Conservation (phyloP, 352 stramenopile species). For the Pythium aquatile region DNA sequence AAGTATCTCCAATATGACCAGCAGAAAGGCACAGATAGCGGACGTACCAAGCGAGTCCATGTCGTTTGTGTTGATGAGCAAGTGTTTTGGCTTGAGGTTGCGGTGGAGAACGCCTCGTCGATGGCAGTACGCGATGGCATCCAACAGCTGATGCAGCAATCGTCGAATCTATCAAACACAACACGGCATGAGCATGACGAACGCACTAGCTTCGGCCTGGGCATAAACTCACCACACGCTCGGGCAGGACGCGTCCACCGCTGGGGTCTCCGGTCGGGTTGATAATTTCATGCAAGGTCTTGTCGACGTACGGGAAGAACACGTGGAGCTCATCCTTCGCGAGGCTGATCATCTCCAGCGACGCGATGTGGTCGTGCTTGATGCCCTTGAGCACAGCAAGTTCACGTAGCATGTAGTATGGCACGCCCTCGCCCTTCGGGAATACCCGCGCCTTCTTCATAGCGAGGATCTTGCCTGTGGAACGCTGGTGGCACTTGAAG, state of each 20-base stretch:
- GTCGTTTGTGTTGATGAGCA: conserved; percentile 80
- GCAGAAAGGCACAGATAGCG: not conserved
- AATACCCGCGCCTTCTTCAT: conserved; percentile 90
- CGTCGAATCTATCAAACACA: conserved; percentile 53
- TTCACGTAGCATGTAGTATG: conserved; percentile 93
- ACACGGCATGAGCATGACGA: not conserved
- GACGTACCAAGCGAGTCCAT: conserved; percentile 55
- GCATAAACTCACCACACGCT: conserved; percentile 55
- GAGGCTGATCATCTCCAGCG: conserved; percentile 85
- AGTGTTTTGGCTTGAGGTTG: conserved; percentile 90
- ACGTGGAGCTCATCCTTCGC: conserved; percentile 86
- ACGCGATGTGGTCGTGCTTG: conserved; percentile 86
- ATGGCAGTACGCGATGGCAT: conserved; percentile 89
- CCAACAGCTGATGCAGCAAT: conserved; percentile 83
- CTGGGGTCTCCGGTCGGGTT: conserved; percentile 85
- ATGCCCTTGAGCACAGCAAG: conserved; percentile 87
- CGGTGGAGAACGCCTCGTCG: conserved; percentile 84
- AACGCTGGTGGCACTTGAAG: conserved; percentile 85
- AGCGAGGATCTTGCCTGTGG: conserved; percentile 79
- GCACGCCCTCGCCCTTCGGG: conserved; percentile 88
- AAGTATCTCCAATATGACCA: not conserved
- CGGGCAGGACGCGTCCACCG: conserved; percentile 69
- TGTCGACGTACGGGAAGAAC: conserved; percentile 91
- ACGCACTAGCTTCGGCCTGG: too few species aligned
- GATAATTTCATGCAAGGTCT: conserved; percentile 90